Evolutionary conservation across 768 basidiomycete genomes (phyloP), one percentile per base, ranked within the genome.

Genomic region (Lentinus tigrinus): DNA sequence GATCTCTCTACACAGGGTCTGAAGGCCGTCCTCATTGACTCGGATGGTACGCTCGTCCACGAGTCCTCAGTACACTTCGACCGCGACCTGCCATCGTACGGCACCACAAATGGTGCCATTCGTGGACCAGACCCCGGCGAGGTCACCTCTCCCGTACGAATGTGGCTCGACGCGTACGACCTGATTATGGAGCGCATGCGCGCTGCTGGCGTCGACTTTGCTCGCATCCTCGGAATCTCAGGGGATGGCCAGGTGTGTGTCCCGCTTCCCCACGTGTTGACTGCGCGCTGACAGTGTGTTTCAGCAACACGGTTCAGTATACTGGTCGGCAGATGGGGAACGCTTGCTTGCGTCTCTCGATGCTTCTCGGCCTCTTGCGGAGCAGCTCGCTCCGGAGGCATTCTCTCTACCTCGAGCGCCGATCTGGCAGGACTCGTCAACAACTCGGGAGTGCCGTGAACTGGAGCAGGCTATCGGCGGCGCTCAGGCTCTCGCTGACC

Each of bases 341-440:
- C 38, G 58, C 5, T 68, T 82, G 8, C 77, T 95, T 7, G 73
- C 80, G 2, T 73, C 73, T 2, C 77, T 93, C 54, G 78, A 87
- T 68, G 63, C 85, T 0, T 60, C 69, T 9, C 72, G 78, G 52
- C 68, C 81, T 1, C 74, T 93, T 9, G 74, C 75, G 10, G 77
- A 80, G 3, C 90, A 93, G 63, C 74, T 94, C 37, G 72, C 75
- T 19, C 83, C 81, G 0, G 69, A 66, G 8, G 91, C 91, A 3
- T 93, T 94, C 70, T 85, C 90, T 6, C 72, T 84, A 13, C 77
- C 77, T 1, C 78, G 78, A 60, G 82, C 88, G 3, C 91, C 92
- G 10, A 94, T 94, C 67, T 95, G 93, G 93, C 92, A 95, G 70
- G 93, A 95, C 71, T 91, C 91, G 1, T 93, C 91, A 0, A 94